Evolutionary conservation across 202 grass and related monocot species (phyloP), one percentile per base, ranked within the genome.

Genomic region (Dendrocalamus latiflorus): DNA sequence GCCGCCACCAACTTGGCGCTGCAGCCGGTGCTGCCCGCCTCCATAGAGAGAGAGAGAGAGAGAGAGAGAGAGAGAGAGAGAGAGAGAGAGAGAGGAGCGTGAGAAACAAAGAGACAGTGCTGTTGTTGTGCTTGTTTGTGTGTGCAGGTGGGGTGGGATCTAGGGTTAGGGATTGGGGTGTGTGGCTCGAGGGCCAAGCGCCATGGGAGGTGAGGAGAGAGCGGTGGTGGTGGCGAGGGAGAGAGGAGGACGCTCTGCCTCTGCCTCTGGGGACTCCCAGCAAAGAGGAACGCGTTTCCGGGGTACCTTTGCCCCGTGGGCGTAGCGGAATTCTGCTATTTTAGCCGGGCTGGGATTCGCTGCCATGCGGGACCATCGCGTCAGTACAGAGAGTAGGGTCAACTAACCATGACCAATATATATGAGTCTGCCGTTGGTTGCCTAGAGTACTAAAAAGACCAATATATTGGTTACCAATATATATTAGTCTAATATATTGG

Each of bases 1-100:
- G 88, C 93, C 28, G 50, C 66, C 22, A 90, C 67, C 68, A 89
- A 75, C 68, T 54, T 84, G 12, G 75, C 85, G 79, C 39, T 75
- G 81, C 84, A 65, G 73, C 65, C 54, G 24, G 55, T 22, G 82
- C 67, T 68, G 57, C 54, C 79, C 76, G 74, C 55, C 81, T 80
- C 91, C 91, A 76, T 90, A 49, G 72, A 70, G 80, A 39, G 60
- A 30, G 28, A 66, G 80, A 49, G 72, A 70, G 80, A 66, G 74
- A 86, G 82, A n/a, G n/a, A n/a, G n/a, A n/a, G n/a, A n/a, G n/a
- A n/a, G n/a, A n/a, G n/a, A n/a, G n/a, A 49, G 72, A 70, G 80
- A 39, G 60, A 30, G 28, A 66, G 80, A 49, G 72, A 70, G 80
- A 66, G 74, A 86, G 82, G 78, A 83, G 90, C 1, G 56, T 6